Percentiles rank a stretch among this genome's conserved stretches.
Evolutionary conservation across 495 filamentous ascomycete species (phyloP).

Genomic region (Penicillium alfredii): DNA sequence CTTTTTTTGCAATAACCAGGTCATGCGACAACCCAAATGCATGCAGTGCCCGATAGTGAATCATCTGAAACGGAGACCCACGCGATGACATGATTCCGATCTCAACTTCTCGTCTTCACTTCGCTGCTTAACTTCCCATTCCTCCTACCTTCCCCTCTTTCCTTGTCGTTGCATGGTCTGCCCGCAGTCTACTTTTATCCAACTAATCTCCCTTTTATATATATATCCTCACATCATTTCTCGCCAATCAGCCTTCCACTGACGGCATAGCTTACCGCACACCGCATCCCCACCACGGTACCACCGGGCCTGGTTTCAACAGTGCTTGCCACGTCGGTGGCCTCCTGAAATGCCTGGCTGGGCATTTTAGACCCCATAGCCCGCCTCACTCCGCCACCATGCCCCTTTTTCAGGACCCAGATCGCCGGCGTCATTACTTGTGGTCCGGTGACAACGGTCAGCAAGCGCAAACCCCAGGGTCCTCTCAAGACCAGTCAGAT

Average conservation of each 20-base stretch:
- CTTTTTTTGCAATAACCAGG: background rate
- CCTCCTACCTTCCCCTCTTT: slow-evolving; percentile 9
- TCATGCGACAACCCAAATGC: slow-evolving; percentile 2
- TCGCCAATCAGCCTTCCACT: slow-evolving; percentile 13
- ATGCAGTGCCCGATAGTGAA: slow-evolving; percentile 9
- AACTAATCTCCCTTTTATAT: background rate
- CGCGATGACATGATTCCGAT: slow-evolving; percentile 13
- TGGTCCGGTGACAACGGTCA: slow-evolving; percentile 26
- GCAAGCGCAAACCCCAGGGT: slow-evolving; percentile 11
- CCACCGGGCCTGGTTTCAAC: slow-evolving; percentile 9
- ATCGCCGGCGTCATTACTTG: slow-evolving; percentile 28
- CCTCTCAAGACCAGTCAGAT: slow-evolving; percentile 8
- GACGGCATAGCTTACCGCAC: slow-evolving; percentile 16
- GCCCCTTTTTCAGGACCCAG: slow-evolving; percentile 38
- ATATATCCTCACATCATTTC: slow-evolving; percentile 5
- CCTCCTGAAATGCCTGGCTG: slow-evolving; percentile 18
- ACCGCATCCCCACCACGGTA: slow-evolving; percentile 26
- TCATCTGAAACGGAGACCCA: slow-evolving; percentile 23
- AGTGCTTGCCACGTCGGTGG: slow-evolving; percentile 18
- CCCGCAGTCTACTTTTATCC: no score
- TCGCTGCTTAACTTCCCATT: slow-evolving; percentile 8
- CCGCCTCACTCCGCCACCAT: slow-evolving; percentile 21
- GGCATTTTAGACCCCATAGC: slow-evolving; percentile 13
- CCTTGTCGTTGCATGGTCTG: no score
- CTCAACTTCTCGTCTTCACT: slow-evolving; percentile 5